phyloP scores from a whole-genome alignment of 208 protist genomes.

The Acanthamoeba culbertsoni region DNA sequence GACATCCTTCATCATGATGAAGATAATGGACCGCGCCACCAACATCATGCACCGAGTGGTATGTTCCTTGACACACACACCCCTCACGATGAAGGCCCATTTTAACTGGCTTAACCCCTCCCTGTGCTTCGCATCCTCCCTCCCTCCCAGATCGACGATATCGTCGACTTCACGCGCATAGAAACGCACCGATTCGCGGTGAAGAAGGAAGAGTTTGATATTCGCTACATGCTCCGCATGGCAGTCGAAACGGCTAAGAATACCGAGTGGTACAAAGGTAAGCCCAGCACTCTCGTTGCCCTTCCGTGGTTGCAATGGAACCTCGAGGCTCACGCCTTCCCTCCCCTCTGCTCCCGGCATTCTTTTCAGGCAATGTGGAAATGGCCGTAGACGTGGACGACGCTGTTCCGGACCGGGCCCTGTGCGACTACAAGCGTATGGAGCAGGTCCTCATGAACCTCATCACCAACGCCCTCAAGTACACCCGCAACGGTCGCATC shows the following conservation, averaged over 20 bases:
- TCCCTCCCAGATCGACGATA: neutral
- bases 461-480: neutral
- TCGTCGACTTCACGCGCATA: neutral
- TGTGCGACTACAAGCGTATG: neutral
- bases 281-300: no score
- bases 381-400: neutral
- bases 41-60: neutral
- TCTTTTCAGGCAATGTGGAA: neutral
- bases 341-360: no score
- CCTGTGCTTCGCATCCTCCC: no score
- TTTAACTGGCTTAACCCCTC: no score
- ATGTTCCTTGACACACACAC: neutral
- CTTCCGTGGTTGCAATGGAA: no score
- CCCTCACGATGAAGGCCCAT: no score
- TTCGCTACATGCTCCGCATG: neutral
- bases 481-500: neutral
- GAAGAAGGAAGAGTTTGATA: neutral
- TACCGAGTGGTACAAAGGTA: conserved; percentile 3
- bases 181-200: neutral
- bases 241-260: neutral
- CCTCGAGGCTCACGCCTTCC: no score
- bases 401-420: neutral
- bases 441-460: conserved; percentile 20
- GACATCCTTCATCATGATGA: neutral
- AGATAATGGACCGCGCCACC: neutral